Evolutionary conservation across 768 basidiomycete species (phyloP).

Genomic region (Lentinula aciculospora): DNA sequence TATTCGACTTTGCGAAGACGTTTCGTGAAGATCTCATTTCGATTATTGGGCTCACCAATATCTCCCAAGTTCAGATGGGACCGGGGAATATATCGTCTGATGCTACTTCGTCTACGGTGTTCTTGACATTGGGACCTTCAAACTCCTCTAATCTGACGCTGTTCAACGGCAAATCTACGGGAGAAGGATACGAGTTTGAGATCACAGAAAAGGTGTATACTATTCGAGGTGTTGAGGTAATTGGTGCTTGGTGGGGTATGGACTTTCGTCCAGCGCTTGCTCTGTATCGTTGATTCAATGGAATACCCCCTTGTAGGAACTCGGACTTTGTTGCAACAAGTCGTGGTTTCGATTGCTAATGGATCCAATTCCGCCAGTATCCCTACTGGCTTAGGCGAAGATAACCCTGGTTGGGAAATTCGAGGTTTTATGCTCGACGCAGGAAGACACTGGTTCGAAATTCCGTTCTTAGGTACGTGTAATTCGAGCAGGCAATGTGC

Average conservation of each 20-base stretch:
- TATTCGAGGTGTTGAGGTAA: constrained; percentile 26
- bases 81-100: not conserved
- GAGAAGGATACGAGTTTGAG: constrained; percentile 32
- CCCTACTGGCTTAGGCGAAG: constrained; percentile 27
- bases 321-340: constrained; percentile 36
- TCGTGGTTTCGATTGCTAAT: constrained; percentile 18
- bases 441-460: constrained; percentile 38
- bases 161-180: constrained; percentile 30
- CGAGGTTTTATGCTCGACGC: constrained; percentile 42
- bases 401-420: constrained; percentile 38
- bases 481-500: not conserved
- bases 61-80: constrained; percentile 15
- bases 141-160: constrained; percentile 20
- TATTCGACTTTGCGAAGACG: constrained; percentile 28
- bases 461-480: constrained; percentile 28
- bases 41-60: constrained; percentile 20
- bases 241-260: constrained; percentile 38
- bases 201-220: constrained; percentile 22
- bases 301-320: constrained; percentile 20
- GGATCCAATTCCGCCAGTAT: constrained; percentile 15
- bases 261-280: too few relatives aligned
- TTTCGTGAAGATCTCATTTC: constrained; percentile 29
- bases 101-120: constrained; percentile 16
- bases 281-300: too few relatives aligned
- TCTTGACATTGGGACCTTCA: constrained; percentile 23